Evolutionary conservation across 176 grass and related monocot genomes (phyloP).

Genomic region (Bromus sterilis): DNA sequence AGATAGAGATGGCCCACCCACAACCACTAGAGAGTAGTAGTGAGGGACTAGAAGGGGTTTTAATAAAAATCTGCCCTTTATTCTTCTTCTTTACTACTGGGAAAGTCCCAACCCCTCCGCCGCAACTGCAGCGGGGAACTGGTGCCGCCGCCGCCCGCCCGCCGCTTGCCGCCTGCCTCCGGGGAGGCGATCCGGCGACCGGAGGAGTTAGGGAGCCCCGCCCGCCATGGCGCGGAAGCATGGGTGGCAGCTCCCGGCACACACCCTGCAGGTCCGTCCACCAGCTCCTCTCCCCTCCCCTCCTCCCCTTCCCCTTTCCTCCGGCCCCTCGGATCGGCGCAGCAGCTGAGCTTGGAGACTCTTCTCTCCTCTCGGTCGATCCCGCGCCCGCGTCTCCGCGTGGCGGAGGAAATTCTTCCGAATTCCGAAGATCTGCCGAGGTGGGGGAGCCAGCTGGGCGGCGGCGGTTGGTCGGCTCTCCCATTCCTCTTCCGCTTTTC

Average conservation of each 20-base stretch:
- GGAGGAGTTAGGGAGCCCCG: background rate
- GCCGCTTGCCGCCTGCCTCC: constrained; percentile 25
- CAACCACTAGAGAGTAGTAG: background rate
- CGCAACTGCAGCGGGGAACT: constrained; percentile 13
- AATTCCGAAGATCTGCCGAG: constrained; percentile 20
- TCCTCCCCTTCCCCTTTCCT: background rate
- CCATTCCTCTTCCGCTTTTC: background rate
- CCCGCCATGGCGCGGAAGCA: constrained; percentile 77
- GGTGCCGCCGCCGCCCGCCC: constrained; percentile 14
- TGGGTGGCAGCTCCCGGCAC: constrained; percentile 94
- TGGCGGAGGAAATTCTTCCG: background rate
- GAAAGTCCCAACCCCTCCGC: background rate
- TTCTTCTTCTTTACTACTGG: background rate
- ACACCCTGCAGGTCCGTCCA: constrained; percentile 67
- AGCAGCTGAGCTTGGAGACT: background rate
- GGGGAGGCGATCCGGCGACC: background rate
- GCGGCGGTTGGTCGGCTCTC: background rate
- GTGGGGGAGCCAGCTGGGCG: background rate
- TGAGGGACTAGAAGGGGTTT: background rate
- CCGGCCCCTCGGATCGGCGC: background rate
- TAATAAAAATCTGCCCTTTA: constrained; percentile 18
- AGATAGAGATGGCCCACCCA: background rate
- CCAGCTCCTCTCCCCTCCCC: background rate
- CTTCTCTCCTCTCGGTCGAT: background rate
- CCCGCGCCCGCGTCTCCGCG: background rate